A percentile compares a stretch with the other conserved stretches of the same genome.
These are phyloP conservation scores for Penicillium subrubescens DNA, from an alignment of 495 filamentous ascomycete species.

Conservation along the genomic window DNA sequence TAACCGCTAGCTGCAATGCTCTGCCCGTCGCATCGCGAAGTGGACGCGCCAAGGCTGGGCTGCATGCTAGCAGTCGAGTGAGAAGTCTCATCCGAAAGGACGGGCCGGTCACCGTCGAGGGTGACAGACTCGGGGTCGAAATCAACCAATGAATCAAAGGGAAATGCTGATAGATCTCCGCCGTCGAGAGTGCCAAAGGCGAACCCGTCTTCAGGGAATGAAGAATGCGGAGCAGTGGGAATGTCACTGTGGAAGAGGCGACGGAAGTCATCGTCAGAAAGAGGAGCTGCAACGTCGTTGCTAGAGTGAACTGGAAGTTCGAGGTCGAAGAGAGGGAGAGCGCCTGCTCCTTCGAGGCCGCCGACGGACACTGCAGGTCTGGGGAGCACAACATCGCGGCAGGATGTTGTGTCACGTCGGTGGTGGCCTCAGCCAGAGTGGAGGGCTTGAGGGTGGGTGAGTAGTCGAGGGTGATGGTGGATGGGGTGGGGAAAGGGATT, in stretches of 20 bases:
- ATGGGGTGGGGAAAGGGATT: constrained; percentile 53
- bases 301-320: constrained; percentile 27
- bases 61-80: constrained; percentile 70
- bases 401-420: constrained; percentile 99
- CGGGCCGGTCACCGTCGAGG: constrained; percentile 52
- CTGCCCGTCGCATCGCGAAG: constrained; percentile 87
- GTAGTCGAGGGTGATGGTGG: constrained; percentile 47
- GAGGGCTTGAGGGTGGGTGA: constrained; percentile 53
- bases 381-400: constrained; percentile 91
- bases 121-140: constrained; percentile 65
- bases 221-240: constrained; percentile 71
- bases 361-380: constrained; percentile 99
- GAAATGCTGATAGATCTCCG: constrained; percentile 62
- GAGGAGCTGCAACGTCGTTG: constrained; percentile 55
- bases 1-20: constrained; percentile 71
- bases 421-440: constrained; percentile 61
- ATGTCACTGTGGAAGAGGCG: constrained; percentile 69
- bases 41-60: constrained; percentile 89
- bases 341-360: constrained; percentile 60
- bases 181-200: constrained; percentile 64
- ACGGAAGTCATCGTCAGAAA: constrained; percentile 68
- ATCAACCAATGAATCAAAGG: constrained; percentile 85
- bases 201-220: constrained; percentile 75
- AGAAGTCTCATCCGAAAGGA: constrained; percentile 60
- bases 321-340: constrained; percentile 58